Evolutionary conservation across 306 rosid species (phyloP), one percentile per base, ranked within the genome.

Genomic region (Heteromeles arbutifolia): DNA sequence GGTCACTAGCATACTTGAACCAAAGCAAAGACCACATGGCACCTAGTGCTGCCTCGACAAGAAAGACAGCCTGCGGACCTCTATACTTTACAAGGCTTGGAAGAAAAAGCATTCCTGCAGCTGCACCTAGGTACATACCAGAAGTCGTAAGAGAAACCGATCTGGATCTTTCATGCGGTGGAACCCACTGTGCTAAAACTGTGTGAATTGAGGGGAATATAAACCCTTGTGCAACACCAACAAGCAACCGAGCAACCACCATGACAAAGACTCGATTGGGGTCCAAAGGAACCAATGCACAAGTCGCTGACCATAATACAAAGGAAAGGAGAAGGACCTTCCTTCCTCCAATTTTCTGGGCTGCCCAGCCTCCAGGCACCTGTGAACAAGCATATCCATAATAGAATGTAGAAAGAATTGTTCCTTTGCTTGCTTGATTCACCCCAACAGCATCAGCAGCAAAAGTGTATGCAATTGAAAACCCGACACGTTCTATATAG

Each of bases 141-240:
- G 97, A 90, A 26, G 97, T 95, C 0, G 98, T 92, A 15, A 92
- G 90, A 45, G 99, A 95, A 85, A 95, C 98, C 10, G 98, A 95
- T 84, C 99, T 79, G 71, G 98, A 95, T 81, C 98, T 82, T 70
- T 95, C 99, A 66, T 95, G 98, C 18, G 98, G 98, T 15, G 98
- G 99, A 65, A 95, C 99, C 99, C 99, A 95, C 77, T 90, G 99
- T 0, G 99, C 99, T 8, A 95, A 85, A 80, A 95, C 99, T 0
- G 99, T 92, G 84, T 95, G 98, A 52, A 95, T 92, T 6, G 99
- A 95, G 66, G 98, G 99, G 77, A 95, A 95, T 53, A 95, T 95
- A 56, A 95, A 95, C 1, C 99, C 99, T 72, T 95, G 99, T 1
- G 98, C 90, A 6, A 95, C 93, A 52, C 98, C 99, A 64, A 95